These are phyloP conservation scores for Moesziomyces parantarcticus DNA, from an alignment of 1,284 basidiomycete genomes.

Conservation along the genomic window DNA sequence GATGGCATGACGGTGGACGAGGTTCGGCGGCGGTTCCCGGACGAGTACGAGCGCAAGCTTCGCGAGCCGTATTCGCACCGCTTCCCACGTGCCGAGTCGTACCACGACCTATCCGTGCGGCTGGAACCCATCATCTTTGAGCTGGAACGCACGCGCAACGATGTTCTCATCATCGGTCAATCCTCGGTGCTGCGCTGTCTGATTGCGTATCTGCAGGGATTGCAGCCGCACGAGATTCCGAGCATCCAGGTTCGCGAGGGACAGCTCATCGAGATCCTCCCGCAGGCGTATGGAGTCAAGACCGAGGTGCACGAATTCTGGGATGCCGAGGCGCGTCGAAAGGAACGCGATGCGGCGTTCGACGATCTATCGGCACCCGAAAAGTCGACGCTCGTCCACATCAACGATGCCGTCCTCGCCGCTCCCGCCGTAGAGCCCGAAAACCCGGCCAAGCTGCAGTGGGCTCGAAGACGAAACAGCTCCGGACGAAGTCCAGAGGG, in stretches of 20 bases:
- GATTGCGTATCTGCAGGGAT: conserved; percentile 76
- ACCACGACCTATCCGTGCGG: conserved; percentile 77
- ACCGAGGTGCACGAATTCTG: conserved; percentile 62
- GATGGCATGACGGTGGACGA: conserved; percentile 92
- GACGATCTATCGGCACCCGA: conserved; percentile 19
- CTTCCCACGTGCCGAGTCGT: conserved; percentile 73
- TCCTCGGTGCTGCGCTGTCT: conserved; percentile 98
- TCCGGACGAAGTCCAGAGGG: conserved; percentile 43
- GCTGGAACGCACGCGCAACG: conserved; percentile 81
- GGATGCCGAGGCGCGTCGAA: conserved; percentile 58
- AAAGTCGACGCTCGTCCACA: conserved; percentile 23
- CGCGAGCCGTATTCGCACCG: conserved; percentile 93
- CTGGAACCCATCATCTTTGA: conserved; percentile 86
- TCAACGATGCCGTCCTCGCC: conserved; percentile 24
- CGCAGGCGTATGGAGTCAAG: conserved; percentile 66
- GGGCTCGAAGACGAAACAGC: conserved; percentile 35
- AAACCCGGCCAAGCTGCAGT: conserved; percentile 14
- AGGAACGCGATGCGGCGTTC: conserved; percentile 58
- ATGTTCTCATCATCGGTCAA: conserved; percentile 75
- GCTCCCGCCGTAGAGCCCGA: conserved; percentile 4
- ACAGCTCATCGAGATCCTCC: conserved; percentile 63
- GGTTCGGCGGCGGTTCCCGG: conserved; percentile 87
- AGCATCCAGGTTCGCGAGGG: conserved; percentile 81
- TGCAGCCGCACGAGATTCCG: conserved; percentile 95
- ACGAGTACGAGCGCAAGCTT: conserved; percentile 91